A percentile compares a stretch with the other conserved stretches of the same genome.
Conservation (phyloP, 2,329 filamentous ascomycete genomes). For the Epichloe coenophiala region DNA sequence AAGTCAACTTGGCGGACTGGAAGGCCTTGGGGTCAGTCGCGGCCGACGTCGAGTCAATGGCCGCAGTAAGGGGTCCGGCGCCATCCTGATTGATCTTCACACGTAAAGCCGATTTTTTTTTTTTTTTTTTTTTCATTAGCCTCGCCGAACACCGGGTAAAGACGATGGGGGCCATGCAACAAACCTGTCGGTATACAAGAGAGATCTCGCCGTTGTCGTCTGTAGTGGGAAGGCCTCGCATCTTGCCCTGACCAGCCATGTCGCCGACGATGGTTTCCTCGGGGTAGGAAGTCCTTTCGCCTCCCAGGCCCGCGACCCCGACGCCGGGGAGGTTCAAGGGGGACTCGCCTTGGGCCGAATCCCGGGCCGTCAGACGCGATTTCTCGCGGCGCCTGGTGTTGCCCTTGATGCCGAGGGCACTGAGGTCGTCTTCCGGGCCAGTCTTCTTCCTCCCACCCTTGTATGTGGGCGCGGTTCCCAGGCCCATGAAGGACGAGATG, state of each 20-base stretch:
- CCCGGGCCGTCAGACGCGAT: background rate
- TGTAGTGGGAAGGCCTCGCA: constrained; percentile 1
- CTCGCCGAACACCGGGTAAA: too few species aligned
- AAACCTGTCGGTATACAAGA: constrained; percentile 2
- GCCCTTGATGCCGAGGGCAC: background rate
- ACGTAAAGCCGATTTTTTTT: background rate
- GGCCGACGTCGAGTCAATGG: background rate
- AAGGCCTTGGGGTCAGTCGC: constrained; percentile 1
- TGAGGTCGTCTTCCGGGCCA: background rate
- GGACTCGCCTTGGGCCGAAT: background rate
- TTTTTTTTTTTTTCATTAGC: too few species aligned
- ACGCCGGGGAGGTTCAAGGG: background rate
- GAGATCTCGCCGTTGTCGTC: background rate
- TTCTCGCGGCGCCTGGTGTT: background rate
- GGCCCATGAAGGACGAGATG: constrained; percentile 1
- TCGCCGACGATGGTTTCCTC: constrained; percentile 1
- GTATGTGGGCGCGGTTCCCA: background rate
- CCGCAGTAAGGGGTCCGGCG: constrained; percentile 1
- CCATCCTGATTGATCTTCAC: constrained; percentile 1
- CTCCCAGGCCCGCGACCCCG: background rate
- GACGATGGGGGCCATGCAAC: background rate
- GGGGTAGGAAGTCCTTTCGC: background rate
- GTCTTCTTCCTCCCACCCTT: background rate
- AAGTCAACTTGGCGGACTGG: background rate
- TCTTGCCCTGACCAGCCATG: background rate